Evolutionary conservation across 768 basidiomycete genomes (phyloP), one percentile per base, ranked within the genome.

Genomic region (Tulasnella sp.): DNA sequence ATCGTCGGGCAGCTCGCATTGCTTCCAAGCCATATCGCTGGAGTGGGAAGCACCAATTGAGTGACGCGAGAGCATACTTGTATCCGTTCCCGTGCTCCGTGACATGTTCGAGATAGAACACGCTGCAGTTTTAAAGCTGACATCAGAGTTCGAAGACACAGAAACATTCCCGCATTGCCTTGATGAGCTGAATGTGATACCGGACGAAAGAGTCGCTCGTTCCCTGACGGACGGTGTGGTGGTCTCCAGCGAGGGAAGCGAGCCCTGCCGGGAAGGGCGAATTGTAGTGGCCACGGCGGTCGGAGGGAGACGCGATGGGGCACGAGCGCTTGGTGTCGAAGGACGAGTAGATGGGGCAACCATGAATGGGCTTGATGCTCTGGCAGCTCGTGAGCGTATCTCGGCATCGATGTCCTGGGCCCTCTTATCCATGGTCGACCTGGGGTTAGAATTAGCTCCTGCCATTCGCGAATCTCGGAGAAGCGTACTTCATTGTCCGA

Each of bases 111-210:
- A 67, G 61, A 67, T 67, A 29, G 61, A 67, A 9, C 61, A 26
- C 61, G 61, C 61, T 0, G 61, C 61, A 32, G 70, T 72, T 46
- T 72, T 72, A 37, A 72, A 72, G 35, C 70, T 72, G 23, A 72
- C 70, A 39, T 67, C 61, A 2, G 61, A 67, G 29, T 32, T 67
- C 7, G 61, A 67, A 29, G 61, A 67, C 61, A 32, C 3, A 11
- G 61, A 67, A 32, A 67, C 16, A 32, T 67, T 67, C 32, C 61
- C 61, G 61, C 13, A 15, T 29, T 67, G 61, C 32, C 61, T 67
- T 5, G 26, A 67, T 67, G 61, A 29, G n/a, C 32, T 11, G 26
- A 67, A 13, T n/a, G 26, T 29, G 10, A 5, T 15, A 32, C 10
- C 5, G 32, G 61, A 67, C 32, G 61, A 29, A 67, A 16, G n/a